Evolutionary conservation across 2,329 filamentous ascomycete species (phyloP), one percentile per base, ranked within the genome.

Genomic region (Akanthomyces uredinophilus): DNA sequence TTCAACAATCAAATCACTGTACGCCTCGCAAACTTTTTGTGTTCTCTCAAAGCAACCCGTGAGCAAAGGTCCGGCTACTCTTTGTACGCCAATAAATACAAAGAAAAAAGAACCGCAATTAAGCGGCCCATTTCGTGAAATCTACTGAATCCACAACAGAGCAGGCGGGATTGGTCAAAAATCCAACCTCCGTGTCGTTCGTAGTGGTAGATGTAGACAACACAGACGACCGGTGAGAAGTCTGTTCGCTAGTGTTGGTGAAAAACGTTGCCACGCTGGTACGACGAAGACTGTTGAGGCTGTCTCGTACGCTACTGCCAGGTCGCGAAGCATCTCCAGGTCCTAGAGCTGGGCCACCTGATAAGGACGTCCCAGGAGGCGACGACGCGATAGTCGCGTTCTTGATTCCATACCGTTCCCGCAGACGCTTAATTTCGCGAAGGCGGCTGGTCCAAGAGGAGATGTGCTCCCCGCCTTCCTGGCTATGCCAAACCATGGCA

Each of bases 401-500:
- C 66, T 81, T 85, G 10, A 77, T 76, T 2, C 77, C 79, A 67
- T 88, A 82, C 63, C 83, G 85, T 63, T 96, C 91, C 32, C 92
- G 86, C 55, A 99, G 82, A 50, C 87, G 84, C 71, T 89, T 89
- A 71, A 99, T 96, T 72, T 94, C 90, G 54, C 90, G 86, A 14
- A 98, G 83, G 54, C 95, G 87, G 68, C 89, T 91, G 63, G 92
- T 87, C 95, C 95, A 98, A 10, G 91, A 91, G 13, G 92, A 95
- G 35, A 95, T 83, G 70, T 96, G 88, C 72, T 96, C 92, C 62
- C 89, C 89, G 6, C 88, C 89, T 65, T 89, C 85, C 52, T 87
- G 83, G 69, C 86, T 87, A 52, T 86, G 85, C 92, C 94, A 97
- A n/a, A 97, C 93, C 50, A 89, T 84, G 2, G 90, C 92, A 73